These are phyloP conservation scores for Ophiosphaerella herpotricha DNA, from an alignment of 2,329 filamentous ascomycete species.

Conservation along the genomic window DNA sequence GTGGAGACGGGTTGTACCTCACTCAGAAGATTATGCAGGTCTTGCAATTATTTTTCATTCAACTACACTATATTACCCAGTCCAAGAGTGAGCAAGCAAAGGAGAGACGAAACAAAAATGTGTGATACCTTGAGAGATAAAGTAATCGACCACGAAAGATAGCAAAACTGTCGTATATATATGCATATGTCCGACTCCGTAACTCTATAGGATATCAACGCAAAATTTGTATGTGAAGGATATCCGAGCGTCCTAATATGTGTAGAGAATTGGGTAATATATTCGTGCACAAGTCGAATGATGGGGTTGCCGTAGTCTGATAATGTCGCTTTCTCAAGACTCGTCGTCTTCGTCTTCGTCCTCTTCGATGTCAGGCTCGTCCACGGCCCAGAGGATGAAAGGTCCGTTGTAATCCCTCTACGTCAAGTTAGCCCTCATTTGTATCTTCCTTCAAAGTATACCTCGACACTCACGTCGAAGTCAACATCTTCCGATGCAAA, in stretches of 20 bases:
- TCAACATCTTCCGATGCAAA: constrained; percentile 33
- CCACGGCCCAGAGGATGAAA: constrained; percentile 46
- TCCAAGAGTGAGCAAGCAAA: neutral
- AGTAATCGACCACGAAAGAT: neutral
- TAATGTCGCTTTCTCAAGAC: neutral
- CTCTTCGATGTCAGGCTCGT: constrained; percentile 13
- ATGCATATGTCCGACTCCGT: neutral
- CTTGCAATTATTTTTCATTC: too few species aligned
- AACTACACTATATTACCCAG: neutral
- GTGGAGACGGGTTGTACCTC: too few species aligned
- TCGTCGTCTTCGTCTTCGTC: constrained; percentile 1
- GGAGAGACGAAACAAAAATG: neutral
- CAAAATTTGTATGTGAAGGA: too few species aligned
- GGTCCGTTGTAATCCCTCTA: constrained; percentile 31
- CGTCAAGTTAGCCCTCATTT: constrained; percentile 9
- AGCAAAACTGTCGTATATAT: neutral
- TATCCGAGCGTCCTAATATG: too few species aligned
- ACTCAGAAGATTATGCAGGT: too few species aligned
- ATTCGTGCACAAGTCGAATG: too few species aligned
- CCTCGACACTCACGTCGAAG: constrained; percentile 21
- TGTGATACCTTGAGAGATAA: neutral
- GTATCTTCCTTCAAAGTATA: neutral
- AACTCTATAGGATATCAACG: neutral
- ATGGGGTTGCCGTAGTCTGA: too few species aligned
- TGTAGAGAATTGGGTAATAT: too few species aligned